Base-by-base conservation (phyloP, 2,329 filamentous ascomycete species). In the Curvularia verruculosa region DNA sequence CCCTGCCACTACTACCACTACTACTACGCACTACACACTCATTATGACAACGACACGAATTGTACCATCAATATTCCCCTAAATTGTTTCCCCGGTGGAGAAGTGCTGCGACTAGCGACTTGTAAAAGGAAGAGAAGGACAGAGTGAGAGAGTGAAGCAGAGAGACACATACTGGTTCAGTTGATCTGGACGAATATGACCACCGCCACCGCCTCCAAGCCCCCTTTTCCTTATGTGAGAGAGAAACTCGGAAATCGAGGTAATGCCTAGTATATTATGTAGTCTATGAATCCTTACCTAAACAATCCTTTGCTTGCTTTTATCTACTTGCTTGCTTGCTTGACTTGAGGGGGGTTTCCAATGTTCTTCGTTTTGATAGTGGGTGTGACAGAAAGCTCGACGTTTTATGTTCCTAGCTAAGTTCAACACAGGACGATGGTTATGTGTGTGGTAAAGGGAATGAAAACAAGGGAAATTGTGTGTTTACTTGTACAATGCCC, bases 21-120 rank as follows among this genome's bases (percentile, higher is more conserved):
- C 31, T 9, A 8, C 18, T 46, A 52, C n/a, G n/a, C n/a, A n/a
- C 31, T 26, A 52, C 54, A 60, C 54, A 48, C 19, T 57, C 46
- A 12, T 31, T 60, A 50, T 39, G 15, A 47, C 41, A 48, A 29
- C 50, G 52, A 55, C 28, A 53, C 37, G 23, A 39, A 41, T 15
- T 51, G 50, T 54, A 41, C 34, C 49, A 53, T 47, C 4, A 52
- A 47, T 24, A 47, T 47, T 19, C 24, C 19, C 23, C 39, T 41
- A 41, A 41, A 41, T 41, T 41, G 39, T 41, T n/a, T 41, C 39
- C 9, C 29, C 21, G 6, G 23, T 19, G 41, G 39, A 44, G 13
- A 26, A 44, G 12, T 29, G 28, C 28, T 43, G 6, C 12, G 29
- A 12, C 15, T 5, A 18, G 24, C 15, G 19, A 19, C n/a, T 15